phyloP scores from a whole-genome alignment of 306 rosid genomes.

The Abrus pulchellus region DNA sequence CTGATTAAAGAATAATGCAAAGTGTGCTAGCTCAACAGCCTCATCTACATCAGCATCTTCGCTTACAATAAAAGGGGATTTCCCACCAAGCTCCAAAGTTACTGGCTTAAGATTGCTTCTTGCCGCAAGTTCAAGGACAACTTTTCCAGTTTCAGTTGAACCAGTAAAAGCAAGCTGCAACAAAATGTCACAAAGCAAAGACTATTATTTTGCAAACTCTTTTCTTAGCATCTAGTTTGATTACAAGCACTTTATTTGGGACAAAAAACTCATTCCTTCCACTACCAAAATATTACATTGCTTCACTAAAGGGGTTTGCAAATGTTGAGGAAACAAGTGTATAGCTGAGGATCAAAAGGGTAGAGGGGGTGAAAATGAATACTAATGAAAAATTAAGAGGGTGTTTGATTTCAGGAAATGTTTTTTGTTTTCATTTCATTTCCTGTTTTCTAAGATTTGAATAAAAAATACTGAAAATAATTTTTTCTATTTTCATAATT shows the following conservation, averaged over 20 bases:
- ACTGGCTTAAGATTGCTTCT: slow-evolving; percentile 81
- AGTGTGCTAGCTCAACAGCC: slow-evolving; percentile 81
- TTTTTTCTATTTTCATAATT: no score
- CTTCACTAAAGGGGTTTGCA: slow-evolving; percentile 7
- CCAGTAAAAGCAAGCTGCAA: slow-evolving; percentile 89
- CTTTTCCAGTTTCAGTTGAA: slow-evolving; percentile 76
- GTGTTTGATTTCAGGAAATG: no score
- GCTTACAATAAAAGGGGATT: slow-evolving; percentile 83
- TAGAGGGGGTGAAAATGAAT: neutral
- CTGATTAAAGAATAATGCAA: slow-evolving; percentile 82
- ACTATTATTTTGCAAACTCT: neutral
- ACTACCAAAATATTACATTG: slow-evolving; percentile 14
- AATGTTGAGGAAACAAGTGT: slow-evolving; percentile 13
- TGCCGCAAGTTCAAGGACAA: slow-evolving; percentile 69
- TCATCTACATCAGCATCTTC: slow-evolving; percentile 48
- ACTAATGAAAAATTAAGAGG: neutral
- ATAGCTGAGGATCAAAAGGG: neutral
- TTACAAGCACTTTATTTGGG: neutral
- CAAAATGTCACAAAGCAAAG: slow-evolving; percentile 14
- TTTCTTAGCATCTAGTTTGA: slow-evolving; percentile 21
- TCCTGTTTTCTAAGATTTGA: no score
- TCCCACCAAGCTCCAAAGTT: slow-evolving; percentile 88
- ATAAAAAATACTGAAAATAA: no score
- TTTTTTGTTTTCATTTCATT: no score
- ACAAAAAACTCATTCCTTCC: slow-evolving; percentile 2